phyloP scores from a whole-genome alignment of 441 rosid species.

The Erodium chrysanthum region DNA sequence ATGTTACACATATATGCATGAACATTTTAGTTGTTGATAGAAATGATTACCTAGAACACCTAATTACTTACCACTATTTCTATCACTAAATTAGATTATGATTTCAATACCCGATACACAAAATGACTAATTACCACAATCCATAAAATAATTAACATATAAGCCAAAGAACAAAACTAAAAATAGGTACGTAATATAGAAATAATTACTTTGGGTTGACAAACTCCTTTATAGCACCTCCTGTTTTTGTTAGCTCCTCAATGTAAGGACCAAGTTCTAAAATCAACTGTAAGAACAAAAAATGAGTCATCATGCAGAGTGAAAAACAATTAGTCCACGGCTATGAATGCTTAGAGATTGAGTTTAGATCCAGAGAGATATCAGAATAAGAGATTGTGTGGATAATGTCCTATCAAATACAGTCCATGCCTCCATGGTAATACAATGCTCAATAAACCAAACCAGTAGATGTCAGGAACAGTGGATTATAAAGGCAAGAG shows the following conservation, averaged over 20 bases:
- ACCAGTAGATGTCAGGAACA: no score
- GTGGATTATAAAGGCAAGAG: background rate
- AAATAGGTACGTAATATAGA: slow-evolving; percentile 14
- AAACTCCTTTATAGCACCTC: slow-evolving; percentile 89
- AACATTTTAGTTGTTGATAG: no score
- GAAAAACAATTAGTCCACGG: background rate
- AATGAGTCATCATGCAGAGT: background rate
- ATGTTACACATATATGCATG: background rate
- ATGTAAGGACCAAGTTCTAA: slow-evolving; percentile 71
- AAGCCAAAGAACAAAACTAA: background rate
- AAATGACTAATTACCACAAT: background rate
- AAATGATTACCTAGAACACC: no score
- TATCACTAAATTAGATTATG: no score
- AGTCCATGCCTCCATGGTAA: no score
- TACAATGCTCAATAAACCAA: no score
- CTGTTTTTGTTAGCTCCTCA: slow-evolving; percentile 79
- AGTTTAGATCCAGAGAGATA: background rate
- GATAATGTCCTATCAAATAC: no score
- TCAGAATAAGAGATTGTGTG: background rate
- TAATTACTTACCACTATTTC: no score
- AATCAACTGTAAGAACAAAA: slow-evolving; percentile 52
- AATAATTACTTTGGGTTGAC: slow-evolving; percentile 81
- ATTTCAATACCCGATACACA: background rate
- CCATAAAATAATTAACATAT: background rate
- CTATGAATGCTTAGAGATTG: background rate